phyloP scores from a whole-genome alignment of 169 alveolate genomes.

The Plasmodium gonderi region DNA sequence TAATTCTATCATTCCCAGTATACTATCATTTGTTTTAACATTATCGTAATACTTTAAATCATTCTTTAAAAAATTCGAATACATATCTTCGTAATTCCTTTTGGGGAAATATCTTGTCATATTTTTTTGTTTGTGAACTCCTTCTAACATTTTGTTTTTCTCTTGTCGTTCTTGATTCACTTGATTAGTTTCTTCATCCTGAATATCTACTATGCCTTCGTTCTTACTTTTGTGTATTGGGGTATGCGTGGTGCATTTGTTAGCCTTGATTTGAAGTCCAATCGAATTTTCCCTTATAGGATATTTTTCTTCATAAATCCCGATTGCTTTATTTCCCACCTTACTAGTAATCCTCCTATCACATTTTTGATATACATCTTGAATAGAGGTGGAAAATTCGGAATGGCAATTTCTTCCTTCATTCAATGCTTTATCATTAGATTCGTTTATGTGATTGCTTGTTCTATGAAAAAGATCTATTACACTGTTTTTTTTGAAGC shows the following conservation, averaged over 20 bases:
- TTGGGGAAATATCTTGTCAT: not conserved
- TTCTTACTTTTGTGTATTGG: not conserved
- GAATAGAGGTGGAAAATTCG: not conserved
- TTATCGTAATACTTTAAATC: conserved; percentile 34
- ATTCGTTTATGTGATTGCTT: not conserved
- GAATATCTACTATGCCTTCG: not conserved
- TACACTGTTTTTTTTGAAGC: conserved; percentile 8
- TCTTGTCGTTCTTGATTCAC: not conserved
- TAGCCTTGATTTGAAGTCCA: no score
- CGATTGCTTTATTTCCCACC: not conserved
- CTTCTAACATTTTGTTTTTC: not conserved
- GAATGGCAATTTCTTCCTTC: not conserved
- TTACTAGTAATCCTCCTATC: not conserved
- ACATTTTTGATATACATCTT: not conserved
- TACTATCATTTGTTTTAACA: conserved; percentile 34
- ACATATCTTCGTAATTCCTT: conserved; percentile 13
- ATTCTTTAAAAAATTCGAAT: conserved; percentile 1
- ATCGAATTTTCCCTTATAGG: not conserved
- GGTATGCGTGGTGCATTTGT: no score
- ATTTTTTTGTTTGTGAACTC: not conserved
- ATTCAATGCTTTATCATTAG: not conserved
- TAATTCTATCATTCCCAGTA: conserved; percentile 30
- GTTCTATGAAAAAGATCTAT: not conserved
- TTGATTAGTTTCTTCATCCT: not conserved
- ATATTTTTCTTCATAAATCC: not conserved